Evolutionary conservation across 495 filamentous ascomycete species (phyloP).

Genomic region (Bacidia rubella): DNA sequence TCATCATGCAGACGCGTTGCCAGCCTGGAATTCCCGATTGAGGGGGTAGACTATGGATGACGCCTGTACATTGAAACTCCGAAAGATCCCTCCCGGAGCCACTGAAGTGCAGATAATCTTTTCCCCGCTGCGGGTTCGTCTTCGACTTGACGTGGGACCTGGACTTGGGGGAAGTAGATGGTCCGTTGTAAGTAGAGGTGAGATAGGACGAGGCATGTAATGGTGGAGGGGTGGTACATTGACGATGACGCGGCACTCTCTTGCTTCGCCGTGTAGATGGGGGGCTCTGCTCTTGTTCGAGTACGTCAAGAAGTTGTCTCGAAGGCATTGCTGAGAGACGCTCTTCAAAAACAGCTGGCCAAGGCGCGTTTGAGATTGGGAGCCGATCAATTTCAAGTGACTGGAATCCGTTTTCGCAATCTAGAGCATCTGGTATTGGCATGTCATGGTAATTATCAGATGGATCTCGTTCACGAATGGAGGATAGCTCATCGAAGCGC

Average conservation of each 20-base stretch:
- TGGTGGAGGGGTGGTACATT: neutral
- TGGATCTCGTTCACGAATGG: slow-evolving; percentile 1
- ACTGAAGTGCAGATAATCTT: slow-evolving; percentile 11
- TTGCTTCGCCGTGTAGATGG: neutral
- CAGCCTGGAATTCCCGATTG: slow-evolving; percentile 27
- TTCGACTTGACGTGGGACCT: neutral
- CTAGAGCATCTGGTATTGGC: slow-evolving; percentile 8
- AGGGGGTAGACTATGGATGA: slow-evolving; percentile 12
- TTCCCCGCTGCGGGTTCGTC: slow-evolving; percentile 3
- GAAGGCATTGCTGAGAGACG: slow-evolving; percentile 13
- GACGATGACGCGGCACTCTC: neutral
- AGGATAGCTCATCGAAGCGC: slow-evolving; percentile 21
- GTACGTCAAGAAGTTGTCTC: neutral
- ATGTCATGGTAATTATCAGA: neutral
- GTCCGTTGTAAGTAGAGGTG: neutral
- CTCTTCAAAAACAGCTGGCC: slow-evolving; percentile 12
- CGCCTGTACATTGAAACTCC: slow-evolving; percentile 13
- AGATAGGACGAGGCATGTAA: neutral
- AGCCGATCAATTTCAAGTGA: slow-evolving; percentile 14
- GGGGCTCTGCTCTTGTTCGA: neutral
- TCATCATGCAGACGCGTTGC: slow-evolving; percentile 31
- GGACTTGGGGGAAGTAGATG: neutral
- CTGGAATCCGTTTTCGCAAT: slow-evolving; percentile 13
- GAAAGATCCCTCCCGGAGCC: slow-evolving; percentile 11
- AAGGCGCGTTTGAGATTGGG: neutral